Base-by-base conservation (phyloP, 257 asterid species). In the Parsonsia alboflavescens region DNA sequence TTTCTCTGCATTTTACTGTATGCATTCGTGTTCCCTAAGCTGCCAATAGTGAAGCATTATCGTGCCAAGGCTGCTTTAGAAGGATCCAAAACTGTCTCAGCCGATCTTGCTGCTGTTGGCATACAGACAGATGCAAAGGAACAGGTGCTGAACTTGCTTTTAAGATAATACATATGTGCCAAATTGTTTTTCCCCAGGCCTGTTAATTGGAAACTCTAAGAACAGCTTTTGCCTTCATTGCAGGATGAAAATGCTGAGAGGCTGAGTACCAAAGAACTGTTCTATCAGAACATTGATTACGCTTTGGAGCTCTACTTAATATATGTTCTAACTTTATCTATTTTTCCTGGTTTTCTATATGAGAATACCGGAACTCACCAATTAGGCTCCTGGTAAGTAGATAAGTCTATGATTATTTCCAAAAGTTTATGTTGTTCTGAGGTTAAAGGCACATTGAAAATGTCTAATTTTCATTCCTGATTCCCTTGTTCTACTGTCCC, bases 31-130 rank as follows among this genome's bases (percentile, higher is more conserved):
- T 85, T 85, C 45, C 83, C 83, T 33, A 77, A 80, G 68, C 61
- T 85, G 26, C 83, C 86, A 21, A 80, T 85, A 62, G 85, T 85
- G 19, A 85, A 85, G 80, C 52, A 80, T 69, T 85, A 80, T 21
- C 86, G 85, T 0, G 65, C 83, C 26, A 85, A 85, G 80, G 88
- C 85, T 41, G 90, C 97, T 41, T 71, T 76, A 16, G 91, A 93
- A 83, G 98, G 97, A 30, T 91, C 97, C 10, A 91, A 81, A 81
- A 93, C 97, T 6, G 96, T 93, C 52, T 15, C 89, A 36, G 89
- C 97, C 10, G 98, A 91, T 68, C 89, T 93, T n/a, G 96, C 97
- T 72, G 98, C 87, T 33, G 96, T 80, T 12, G 93, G 96, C 12
- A 82, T 91, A 69, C 80, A 84, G 21, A 41, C 82, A 49, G 39